These are phyloP conservation scores for Calonectria honghensis DNA, from an alignment of 2,329 filamentous ascomycete species.

Conservation along the genomic window DNA sequence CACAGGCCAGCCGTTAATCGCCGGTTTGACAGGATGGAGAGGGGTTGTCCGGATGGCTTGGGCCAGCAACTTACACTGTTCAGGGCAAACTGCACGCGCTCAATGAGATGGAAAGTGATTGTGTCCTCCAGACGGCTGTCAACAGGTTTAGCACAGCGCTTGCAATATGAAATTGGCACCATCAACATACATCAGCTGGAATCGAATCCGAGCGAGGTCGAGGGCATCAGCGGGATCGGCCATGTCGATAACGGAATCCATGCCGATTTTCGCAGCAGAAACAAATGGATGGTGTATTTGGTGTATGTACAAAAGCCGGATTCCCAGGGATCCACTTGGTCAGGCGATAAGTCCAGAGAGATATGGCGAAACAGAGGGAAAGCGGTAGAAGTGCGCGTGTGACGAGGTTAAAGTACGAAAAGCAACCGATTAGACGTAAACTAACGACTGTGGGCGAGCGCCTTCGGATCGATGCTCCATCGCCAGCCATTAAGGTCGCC, in stretches of 20 bases:
- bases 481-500: conserved; percentile 19
- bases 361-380: background rate
- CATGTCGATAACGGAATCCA: conserved; percentile 94
- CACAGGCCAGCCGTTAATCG: conserved; percentile 39
- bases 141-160: conserved; percentile 40
- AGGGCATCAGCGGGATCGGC: conserved; percentile 89
- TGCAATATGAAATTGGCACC: conserved; percentile 11
- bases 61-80: conserved; percentile 71
- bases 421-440: background rate
- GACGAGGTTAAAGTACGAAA: conserved; percentile 12
- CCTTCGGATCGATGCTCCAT: conserved; percentile 33
- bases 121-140: conserved; percentile 95
- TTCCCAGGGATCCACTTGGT: background rate
- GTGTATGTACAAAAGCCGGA: background rate
- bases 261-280: conserved; percentile 61
- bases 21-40: conserved; percentile 38
- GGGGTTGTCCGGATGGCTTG: conserved; percentile 33
- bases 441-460: conserved; percentile 27
- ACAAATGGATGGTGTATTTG: conserved; percentile 12
- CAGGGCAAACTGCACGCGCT: conserved; percentile 96
- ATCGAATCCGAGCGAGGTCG: conserved; percentile 93
- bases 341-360: background rate
- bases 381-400: conserved; percentile 3
- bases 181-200: conserved; percentile 86
- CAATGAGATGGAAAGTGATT: conserved; percentile 97